Evolutionary conservation across 2,329 filamentous ascomycete species (phyloP), one percentile per base, ranked within the genome.

Genomic region (Penicillium crustosum): DNA sequence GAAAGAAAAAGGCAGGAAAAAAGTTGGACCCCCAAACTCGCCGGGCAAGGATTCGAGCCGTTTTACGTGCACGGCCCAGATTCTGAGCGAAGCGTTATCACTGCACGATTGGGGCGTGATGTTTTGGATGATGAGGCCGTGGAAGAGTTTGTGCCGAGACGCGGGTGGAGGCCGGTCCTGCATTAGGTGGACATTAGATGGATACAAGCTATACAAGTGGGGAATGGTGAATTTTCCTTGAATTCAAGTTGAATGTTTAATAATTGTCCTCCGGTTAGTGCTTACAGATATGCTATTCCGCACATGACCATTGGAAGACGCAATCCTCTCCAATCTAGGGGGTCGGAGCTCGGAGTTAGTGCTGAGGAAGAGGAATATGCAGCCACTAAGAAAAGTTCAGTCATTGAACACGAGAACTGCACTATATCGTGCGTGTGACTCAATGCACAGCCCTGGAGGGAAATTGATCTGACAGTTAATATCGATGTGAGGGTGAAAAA

Each of bases 31-130:
- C 68, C 69, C 9, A 67, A 53, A 4, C 9, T 13, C 5, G 29
- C n/a, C 17, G 42, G 64, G 17, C 66, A 67, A 5, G 76, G 74
- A 0, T 88, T 84, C 65, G 76, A 81, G 23, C 78, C 85, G 0
- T 90, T 90, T 61, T 80, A 83, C 58, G 85, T 90, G 1, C 74
- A 77, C 8, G 88, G 87, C 0, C 78, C 81, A 6, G 84, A 87
- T 2, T 64, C 77, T 38, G 88, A 90, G 73, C 78, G 81, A n/a
- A 90, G 87, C 67, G 76, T 89, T 2, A 78, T 90, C 3, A 90
- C 87, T 2, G 86, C 86, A 1, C 77, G 87, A 52, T 74, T 77
- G 10, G 85, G 83, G 2, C 72, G 68, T 5, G 85, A 90, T 25
- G 80, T 89, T 3, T 75, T 90, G 47, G 70, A 66, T 23, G 86